Conservation (phyloP, 495 filamentous ascomycete species). For the Rhizodiscina lignyota region DNA sequence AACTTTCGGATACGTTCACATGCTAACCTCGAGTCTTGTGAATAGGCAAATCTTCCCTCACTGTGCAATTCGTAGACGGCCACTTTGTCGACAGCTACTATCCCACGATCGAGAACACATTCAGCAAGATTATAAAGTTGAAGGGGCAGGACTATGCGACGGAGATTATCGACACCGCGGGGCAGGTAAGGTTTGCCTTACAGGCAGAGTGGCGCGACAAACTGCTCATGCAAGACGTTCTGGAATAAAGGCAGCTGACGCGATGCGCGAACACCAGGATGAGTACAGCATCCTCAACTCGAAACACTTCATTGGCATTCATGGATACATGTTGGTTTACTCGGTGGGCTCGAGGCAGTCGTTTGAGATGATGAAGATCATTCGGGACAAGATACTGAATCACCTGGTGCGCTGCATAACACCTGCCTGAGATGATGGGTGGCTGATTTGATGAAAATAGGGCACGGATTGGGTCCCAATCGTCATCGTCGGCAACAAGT, state of each 20-base stretch:
- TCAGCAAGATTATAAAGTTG: constrained; percentile 82
- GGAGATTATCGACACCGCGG: constrained; percentile 96
- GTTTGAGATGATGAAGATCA: constrained; percentile 91
- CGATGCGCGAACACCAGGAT: constrained; percentile 39
- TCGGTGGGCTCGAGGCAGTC: constrained; percentile 83
- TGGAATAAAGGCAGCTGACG: constrained; percentile 7
- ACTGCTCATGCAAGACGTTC: constrained; percentile 1
- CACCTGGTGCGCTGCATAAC: constrained; percentile 51
- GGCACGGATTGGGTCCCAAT: constrained; percentile 85
- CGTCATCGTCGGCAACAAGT: constrained; percentile 93
- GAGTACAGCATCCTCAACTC: constrained; percentile 97
- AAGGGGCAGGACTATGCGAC: constrained; percentile 87
- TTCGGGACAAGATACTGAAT: constrained; percentile 92
- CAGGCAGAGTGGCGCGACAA: neutral
- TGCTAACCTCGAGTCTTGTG: no score
- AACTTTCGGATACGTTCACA: constrained; percentile 27
- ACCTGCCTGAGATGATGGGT: constrained; percentile 1
- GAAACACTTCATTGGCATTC: constrained; percentile 98
- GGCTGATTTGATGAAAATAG: constrained; percentile 34
- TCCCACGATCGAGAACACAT: constrained; percentile 97
- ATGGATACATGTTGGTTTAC: constrained; percentile 98
- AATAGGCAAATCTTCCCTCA: constrained; percentile 96
- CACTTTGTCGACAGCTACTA: constrained; percentile 99
- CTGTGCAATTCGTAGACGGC: constrained; percentile 92
- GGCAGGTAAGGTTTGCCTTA: constrained; percentile 49